Evolutionary conservation across 2,329 filamentous ascomycete genomes (phyloP), one percentile per base, ranked within the genome.

Genomic region (Penicillium polonicum): DNA sequence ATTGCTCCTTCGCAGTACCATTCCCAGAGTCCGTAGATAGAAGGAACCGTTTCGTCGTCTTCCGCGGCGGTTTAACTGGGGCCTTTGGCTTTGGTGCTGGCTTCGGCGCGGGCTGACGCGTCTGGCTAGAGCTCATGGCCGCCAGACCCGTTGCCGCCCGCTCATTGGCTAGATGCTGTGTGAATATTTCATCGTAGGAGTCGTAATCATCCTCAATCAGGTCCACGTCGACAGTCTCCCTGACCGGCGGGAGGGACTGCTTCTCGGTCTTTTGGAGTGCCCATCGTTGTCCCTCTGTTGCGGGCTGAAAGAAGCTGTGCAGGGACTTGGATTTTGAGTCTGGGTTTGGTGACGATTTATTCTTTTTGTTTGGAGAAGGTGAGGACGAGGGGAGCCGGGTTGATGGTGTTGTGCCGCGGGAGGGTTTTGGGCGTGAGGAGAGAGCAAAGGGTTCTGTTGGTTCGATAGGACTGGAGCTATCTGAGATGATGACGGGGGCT

Each of bases 131-230:
- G 25, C 23, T 60, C 33, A 62, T 48, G 17, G 44, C 21, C 19
- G 43, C 33, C 25, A 36, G 52, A 39, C 43, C 48, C 25, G 48
- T 36, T 12, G 50, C 61, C n/a, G 48, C 21, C 15, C 56, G 66
- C 46, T 65, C 65, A 29, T 65, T 66, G 9, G 68, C 59, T 31
- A 75, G 62, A 56, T 73, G 67, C 15, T 71, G 69, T 8, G 68
- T 68, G 43, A 76, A 72, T 31, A 75, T 65, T 53, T 76, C 75
- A 55, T 74, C 68, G 49, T 68, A 72, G 12, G 67, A 74, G 53
- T 76, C 73, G 58, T 74, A 75, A 59, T 74, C 74, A 57, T 76
- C 74, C 48, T 76, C 74, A 59, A 76, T 74, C 21, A 73, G 50
- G 53, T 78, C 75, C 29, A 75, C 75, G 39, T 75, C 68, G 52